Base-by-base conservation (phyloP, 2,329 filamentous ascomycete genomes). In the Diplodia sapinea region DNA sequence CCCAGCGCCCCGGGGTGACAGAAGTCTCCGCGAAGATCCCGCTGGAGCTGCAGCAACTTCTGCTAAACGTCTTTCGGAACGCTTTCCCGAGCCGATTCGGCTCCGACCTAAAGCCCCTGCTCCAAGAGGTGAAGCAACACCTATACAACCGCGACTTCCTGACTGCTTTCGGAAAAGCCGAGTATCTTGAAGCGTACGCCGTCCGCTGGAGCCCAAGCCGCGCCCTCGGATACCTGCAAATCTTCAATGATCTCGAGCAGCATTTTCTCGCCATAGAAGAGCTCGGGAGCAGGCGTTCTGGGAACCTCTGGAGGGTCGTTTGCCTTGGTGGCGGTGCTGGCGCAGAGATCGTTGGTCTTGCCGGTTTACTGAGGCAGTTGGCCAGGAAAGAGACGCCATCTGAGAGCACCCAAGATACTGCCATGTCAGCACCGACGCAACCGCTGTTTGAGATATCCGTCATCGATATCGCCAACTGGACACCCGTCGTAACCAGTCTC, bases 141-240 rank as follows among this genome's bases (percentile, higher is more conserved):
- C 84, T 99, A 9, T 98, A 90, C 77, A 89, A 91, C 68, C 88
- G 95, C 38, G 92, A 98, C 77, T 98, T 98, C 79, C 84, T 84
- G 13, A 81, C 83, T 17, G 94, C 94, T 0, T 99, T 98, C 80
- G 88, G 88, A 0, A 84, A 84, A 55, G 84, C 87, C 66, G 87
- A 90, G 54, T 86, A 90, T 72, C 84, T 97, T 20, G 87, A 91
- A 69, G 91, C 91, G 11, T 99, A 99, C 81, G 92, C 93, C 9
- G 87, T 92, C 65, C 83, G 95, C 73, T 99, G 94, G 94, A 97
- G 93, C 78, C 92, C 94, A 1, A 91, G 91, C 64, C 85, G 95
- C 65, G 91, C 93, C 0, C 81, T 98, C 64, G 92, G 90, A 70
- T 98, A 98, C 79, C 83, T 88, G n/a, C 82, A 85, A n/a, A 76